phyloP scores from a whole-genome alignment of 139 green algal genomes.

The Chlamydomonas sp. region DNA sequence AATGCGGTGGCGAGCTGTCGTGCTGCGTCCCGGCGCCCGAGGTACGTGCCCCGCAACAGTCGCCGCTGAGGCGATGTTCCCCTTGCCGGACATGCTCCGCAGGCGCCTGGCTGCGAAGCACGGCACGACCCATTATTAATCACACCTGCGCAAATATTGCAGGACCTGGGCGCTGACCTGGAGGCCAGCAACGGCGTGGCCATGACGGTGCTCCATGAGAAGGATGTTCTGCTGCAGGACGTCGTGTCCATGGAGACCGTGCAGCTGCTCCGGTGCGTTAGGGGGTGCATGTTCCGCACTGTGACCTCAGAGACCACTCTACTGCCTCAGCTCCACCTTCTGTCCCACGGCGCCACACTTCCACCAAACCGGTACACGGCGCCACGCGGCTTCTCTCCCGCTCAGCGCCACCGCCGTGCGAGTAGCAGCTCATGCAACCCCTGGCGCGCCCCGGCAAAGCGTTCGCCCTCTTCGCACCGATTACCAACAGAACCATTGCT shows the following conservation, averaged over 20 bases:
- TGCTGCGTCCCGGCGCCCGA: slow-evolving; percentile 25
- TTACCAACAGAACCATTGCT: no score
- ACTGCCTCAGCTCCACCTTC: no score
- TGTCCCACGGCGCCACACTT: no score
- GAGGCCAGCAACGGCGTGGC: slow-evolving; percentile 6
- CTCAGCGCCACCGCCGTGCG: no score
- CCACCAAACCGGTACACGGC: no score
- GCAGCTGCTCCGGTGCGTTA: slow-evolving; percentile 9
- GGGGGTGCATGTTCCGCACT: not conserved
- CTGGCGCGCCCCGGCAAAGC: no score
- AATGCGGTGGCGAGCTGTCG: slow-evolving; percentile 17
- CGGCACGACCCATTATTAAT: no score
- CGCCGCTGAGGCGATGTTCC: not conserved
- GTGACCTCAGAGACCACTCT: not conserved
- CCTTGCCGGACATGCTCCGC: not conserved
- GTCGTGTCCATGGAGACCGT: slow-evolving; percentile 4
- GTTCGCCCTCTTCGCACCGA: no score
- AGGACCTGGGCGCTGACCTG: slow-evolving; percentile 5
- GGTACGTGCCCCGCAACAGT: not conserved
- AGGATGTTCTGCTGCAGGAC: slow-evolving; percentile 1
- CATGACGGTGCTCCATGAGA: slow-evolving; percentile 10
- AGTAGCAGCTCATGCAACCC: no score
- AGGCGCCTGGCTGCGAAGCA: not conserved
- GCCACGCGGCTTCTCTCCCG: no score
- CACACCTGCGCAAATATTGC: not conserved